These are phyloP conservation scores for Phytomonas francai DNA, from an alignment of 208 protist genomes.

Conservation along the genomic window DNA sequence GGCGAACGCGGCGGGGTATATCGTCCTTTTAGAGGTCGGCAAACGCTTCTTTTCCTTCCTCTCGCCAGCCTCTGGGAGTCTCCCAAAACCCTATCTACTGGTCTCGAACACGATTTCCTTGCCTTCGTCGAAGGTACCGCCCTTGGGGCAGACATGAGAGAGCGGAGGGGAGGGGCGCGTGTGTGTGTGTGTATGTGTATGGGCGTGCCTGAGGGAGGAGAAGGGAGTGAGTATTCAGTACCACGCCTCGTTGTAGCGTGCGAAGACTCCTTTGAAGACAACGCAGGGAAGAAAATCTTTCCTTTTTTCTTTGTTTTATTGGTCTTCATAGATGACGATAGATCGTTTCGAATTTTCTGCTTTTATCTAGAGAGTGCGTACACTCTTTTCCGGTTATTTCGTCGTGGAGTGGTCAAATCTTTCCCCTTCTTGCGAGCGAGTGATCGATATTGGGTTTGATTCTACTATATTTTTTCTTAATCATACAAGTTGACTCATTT, in stretches of 20 bases:
- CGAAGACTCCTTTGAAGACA: not conserved
- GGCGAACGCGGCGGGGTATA: conserved; percentile 69
- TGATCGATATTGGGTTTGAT: not conserved
- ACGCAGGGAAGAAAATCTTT: not conserved
- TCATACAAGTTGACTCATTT: not conserved
- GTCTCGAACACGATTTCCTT: conserved; percentile 37
- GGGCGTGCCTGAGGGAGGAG: not conserved
- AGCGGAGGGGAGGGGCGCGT: not conserved
- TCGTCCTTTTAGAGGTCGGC: conserved; percentile 71
- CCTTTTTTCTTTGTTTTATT: not conserved
- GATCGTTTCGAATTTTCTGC: not conserved
- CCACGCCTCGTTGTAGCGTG: not conserved
- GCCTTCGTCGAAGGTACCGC: conserved; percentile 14
- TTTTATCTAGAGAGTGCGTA: not conserved
- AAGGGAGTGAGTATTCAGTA: not conserved
- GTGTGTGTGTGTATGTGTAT: not conserved
- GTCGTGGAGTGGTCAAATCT: not conserved
- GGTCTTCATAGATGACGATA: not conserved
- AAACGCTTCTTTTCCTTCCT: conserved; percentile 72
- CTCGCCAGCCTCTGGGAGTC: conserved; percentile 39
- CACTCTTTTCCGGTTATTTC: not conserved
- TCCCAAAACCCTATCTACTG: conserved; percentile 71
- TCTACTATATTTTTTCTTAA: not conserved
- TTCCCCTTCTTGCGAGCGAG: not conserved
- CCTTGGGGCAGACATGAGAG: conserved; percentile 9